phyloP scores from a whole-genome alignment of 2,329 filamentous ascomycete species.

The Colletotrichum falcatum region DNA sequence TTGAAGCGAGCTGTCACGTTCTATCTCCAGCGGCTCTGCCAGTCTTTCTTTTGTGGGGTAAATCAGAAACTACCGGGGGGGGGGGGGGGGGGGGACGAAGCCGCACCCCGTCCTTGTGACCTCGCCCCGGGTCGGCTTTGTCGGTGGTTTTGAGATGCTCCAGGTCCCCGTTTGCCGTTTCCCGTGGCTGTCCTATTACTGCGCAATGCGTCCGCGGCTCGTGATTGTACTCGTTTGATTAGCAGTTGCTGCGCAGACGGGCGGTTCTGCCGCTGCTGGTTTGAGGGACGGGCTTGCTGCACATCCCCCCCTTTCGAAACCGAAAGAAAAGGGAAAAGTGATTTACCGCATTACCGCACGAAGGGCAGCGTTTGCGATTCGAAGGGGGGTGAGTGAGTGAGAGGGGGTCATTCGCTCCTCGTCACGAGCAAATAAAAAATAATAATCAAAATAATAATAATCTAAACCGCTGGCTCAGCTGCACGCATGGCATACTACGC shows the following conservation, averaged over 20 bases:
- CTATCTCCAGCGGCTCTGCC: constrained; percentile 24
- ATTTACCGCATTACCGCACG: not conserved
- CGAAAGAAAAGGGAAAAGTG: no score
- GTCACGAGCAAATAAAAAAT: not conserved
- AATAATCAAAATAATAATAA: not conserved
- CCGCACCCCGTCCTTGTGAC: not conserved
- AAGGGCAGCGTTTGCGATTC: not conserved
- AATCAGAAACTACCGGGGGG: not conserved
- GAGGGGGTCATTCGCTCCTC: not conserved
- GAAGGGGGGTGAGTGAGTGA: not conserved
- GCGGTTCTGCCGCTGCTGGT: not conserved
- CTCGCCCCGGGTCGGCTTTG: constrained; percentile 16
- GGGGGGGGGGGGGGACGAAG: not conserved
- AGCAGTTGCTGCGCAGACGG: not conserved
- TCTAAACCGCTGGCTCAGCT: not conserved
- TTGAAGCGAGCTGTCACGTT: constrained; percentile 25
- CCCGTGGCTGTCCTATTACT: not conserved
- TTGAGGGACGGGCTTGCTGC: not conserved
- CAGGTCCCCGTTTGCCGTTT: not conserved
- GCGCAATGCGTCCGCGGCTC: not conserved
- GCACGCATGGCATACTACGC: not conserved
- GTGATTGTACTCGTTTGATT: not conserved
- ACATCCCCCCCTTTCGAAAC: no score
- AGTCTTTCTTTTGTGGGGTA: constrained; percentile 21
- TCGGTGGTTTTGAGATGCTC: constrained; percentile 8